These are phyloP conservation scores for Anthoceros angustus DNA, from an alignment of 225 moss, liverwort and hornwort genomes.

Conservation along the genomic window DNA sequence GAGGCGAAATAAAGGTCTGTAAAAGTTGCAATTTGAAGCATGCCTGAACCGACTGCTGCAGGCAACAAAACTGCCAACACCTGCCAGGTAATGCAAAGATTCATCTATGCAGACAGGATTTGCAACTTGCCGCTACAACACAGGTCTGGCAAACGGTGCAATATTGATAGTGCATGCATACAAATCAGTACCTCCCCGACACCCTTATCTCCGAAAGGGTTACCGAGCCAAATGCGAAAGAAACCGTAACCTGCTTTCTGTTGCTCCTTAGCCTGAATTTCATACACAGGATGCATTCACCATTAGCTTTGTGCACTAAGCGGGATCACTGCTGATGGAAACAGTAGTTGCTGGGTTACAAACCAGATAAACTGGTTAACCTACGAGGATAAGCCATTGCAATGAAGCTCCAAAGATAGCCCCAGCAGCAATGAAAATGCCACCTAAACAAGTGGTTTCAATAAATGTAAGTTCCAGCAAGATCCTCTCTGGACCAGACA, in stretches of 20 bases:
- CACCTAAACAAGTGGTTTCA: neutral
- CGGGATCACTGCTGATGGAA: conserved; percentile 21
- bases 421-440: conserved; percentile 2
- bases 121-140: neutral
- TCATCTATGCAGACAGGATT: neutral
- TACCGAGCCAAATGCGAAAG: conserved; percentile 14
- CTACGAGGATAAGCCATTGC: neutral
- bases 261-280: conserved; percentile 25
- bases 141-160: neutral
- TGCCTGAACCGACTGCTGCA: conserved; percentile 65
- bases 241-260: conserved; percentile 42
- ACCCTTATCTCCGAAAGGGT: conserved; percentile 46
- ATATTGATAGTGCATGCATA: neutral
- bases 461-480: neutral
- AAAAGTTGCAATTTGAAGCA: conserved; percentile 88
- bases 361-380: too few species aligned
- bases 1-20: conserved; percentile 95
- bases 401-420: neutral
- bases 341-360: too few species aligned
- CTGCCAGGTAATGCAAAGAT: conserved; percentile 9
- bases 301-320: neutral
- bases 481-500: neutral
- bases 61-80: conserved; percentile 68
- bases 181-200: conserved; percentile 27
- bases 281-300: neutral